Evolutionary conservation across 768 basidiomycete genomes (phyloP).

Genomic region (Mycena latifolia): DNA sequence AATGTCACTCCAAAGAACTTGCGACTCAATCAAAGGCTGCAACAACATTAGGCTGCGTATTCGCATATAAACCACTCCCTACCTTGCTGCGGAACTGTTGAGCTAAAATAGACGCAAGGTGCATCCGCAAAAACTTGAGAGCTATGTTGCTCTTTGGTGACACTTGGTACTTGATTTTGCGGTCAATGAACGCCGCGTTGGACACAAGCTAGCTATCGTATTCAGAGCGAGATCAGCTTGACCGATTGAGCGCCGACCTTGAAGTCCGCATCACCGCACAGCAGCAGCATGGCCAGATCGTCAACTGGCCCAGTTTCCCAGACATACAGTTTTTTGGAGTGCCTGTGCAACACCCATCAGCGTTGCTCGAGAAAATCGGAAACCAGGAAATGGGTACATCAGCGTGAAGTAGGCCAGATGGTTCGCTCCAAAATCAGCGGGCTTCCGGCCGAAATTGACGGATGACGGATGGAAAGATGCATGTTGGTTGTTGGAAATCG

Average conservation of each 20-base stretch:
- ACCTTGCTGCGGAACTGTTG: constrained; percentile 71
- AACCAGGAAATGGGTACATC: constrained; percentile 66
- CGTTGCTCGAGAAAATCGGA: neutral
- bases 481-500: constrained; percentile 84
- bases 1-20: constrained; percentile 80
- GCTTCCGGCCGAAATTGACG: constrained; percentile 83
- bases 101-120: constrained; percentile 70
- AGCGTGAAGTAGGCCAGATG: constrained; percentile 89
- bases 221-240: neutral
- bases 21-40: constrained; percentile 65
- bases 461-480: constrained; percentile 92
- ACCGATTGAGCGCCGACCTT: constrained; percentile 60
- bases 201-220: constrained; percentile 69
- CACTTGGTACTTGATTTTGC: constrained; percentile 83
- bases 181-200: constrained; percentile 81
- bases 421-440: constrained; percentile 78
- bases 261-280: constrained; percentile 93
- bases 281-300: constrained; percentile 80
- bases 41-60: neutral
- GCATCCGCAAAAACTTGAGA: constrained; percentile 81
- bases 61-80: neutral
- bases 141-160: constrained; percentile 82
- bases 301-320: constrained; percentile 96
- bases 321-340: constrained; percentile 91
- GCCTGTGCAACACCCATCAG: constrained; percentile 64